These are phyloP conservation scores for Cladosporium sp. DNA, from an alignment of 2,329 filamentous ascomycete genomes.

Conservation along the genomic window DNA sequence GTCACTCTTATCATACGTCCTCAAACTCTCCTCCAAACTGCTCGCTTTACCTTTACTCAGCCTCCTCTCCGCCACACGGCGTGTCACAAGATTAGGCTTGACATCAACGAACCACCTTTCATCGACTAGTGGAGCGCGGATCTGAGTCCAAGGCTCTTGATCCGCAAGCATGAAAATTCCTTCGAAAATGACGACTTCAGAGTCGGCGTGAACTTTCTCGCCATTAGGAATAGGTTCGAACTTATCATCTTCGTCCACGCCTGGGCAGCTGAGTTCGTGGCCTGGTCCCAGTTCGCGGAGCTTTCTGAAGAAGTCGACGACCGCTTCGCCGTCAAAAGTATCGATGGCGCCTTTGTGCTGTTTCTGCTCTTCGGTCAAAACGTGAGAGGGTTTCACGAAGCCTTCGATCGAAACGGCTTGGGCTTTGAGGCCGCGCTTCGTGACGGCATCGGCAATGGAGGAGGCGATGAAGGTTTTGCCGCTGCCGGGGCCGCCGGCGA, in stretches of 20 bases:
- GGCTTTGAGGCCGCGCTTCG: constrained; percentile 4
- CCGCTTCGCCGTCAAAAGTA: constrained; percentile 11
- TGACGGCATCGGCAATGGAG: constrained; percentile 2
- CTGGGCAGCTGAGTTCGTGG: background rate
- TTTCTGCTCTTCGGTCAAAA: background rate
- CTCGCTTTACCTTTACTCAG: constrained; percentile 3
- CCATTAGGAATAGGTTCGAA: constrained; percentile 6
- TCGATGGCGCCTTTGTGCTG: constrained; percentile 4
- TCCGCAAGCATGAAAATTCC: constrained; percentile 30
- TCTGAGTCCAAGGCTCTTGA: constrained; percentile 31
- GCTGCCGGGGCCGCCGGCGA: constrained; percentile 13
- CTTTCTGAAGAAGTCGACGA: constrained; percentile 5
- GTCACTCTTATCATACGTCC: constrained; percentile 9
- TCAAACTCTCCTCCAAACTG: constrained; percentile 12
- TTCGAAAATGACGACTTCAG: constrained; percentile 19
- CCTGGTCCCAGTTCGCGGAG: constrained; percentile 8
- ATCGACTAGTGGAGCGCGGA: constrained; percentile 34
- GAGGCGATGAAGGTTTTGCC: constrained; percentile 9
- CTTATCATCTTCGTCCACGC: constrained; percentile 3
- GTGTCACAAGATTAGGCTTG: constrained; percentile 33
- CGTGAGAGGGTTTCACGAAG: constrained; percentile 10
- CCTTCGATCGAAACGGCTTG: constrained; percentile 10
- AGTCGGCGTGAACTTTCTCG: background rate
- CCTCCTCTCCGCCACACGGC: constrained; percentile 35
- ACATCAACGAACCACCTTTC: constrained; percentile 42